These are phyloP conservation scores for Fusarium caatingaense DNA, from an alignment of 2,329 filamentous ascomycete genomes.

Conservation along the genomic window DNA sequence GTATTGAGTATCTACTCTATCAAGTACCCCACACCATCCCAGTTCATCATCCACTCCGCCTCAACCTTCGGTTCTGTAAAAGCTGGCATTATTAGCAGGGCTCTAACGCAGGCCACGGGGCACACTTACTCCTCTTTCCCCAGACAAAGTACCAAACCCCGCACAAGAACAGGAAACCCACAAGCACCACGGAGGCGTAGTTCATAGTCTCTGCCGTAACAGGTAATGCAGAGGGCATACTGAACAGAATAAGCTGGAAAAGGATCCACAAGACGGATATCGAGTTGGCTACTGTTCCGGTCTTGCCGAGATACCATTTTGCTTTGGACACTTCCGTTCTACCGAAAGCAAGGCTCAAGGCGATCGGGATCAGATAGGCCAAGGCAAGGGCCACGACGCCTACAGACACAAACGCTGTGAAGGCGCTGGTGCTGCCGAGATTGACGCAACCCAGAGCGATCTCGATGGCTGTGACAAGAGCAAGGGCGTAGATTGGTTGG, in stretches of 20 bases:
- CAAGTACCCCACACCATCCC: background rate
- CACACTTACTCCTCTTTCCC: background rate
- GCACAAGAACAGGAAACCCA: background rate
- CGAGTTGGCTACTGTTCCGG: background rate
- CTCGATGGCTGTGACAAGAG: background rate
- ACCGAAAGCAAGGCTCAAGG: background rate
- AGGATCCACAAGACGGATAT: background rate
- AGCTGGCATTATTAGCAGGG: background rate
- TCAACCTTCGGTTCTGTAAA: background rate
- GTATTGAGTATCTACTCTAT: background rate
- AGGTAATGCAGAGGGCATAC: background rate
- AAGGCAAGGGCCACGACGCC: background rate
- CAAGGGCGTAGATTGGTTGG: background rate
- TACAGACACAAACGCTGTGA: background rate
- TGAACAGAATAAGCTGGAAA: background rate
- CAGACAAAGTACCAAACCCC: background rate
- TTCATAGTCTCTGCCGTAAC: background rate
- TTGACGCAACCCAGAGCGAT: background rate
- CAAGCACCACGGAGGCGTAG: background rate
- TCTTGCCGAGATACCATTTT: background rate
- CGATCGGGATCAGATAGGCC: background rate
- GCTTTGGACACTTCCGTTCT: background rate
- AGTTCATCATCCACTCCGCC: background rate
- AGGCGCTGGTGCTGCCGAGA: slow-evolving; percentile 1
- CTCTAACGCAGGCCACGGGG: background rate